Evolutionary conservation across 345 rosid species (phyloP), one percentile per base, ranked within the genome.

Genomic region (Eutrema heterophyllum): DNA sequence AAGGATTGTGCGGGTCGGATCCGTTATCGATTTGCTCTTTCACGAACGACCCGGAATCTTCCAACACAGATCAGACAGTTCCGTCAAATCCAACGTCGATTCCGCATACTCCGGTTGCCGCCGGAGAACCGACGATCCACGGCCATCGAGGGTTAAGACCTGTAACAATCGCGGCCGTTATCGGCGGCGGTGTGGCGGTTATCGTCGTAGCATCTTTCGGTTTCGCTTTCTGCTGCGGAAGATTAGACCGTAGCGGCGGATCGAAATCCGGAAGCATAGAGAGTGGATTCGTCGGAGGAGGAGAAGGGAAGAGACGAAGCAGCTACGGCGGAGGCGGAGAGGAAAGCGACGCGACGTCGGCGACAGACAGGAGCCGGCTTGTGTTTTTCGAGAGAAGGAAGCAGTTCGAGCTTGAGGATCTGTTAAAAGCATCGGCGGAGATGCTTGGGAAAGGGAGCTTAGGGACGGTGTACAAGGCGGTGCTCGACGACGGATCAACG

Each of bases 361-460:
- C 80, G 0, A 89, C 94, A 0, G 97, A 91, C 44, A 68, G 82
- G 53, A 94, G 98, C 35, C 74, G 82, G 67, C 88, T 94, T 1
- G 96, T 94, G 71, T 94, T 94, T 56, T 93, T 86, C 29, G 96
- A 91, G 68, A 75, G 87, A 79, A 85, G 84, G 84, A 86, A 87
- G 49, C 83, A 78, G 80, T 93, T 93, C 63, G 97, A 91, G 78
- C 83, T 94, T 9, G 97, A 91, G 71, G 97, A 94, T 60, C 78
- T 94, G 81, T 60, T 94, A 77, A 81, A 86, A 18, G 98, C 98
- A 0, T 94, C 98, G 58, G 98, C 98, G 8, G 98, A 94, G 82
- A 89, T 94, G 97, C 85, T 94, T 8, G 98, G 98, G 27, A 94
- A 94, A 75, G 98, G 98, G 1, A 91, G 90, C 39, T 76, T 94